A percentile compares a stretch with the other conserved stretches of the same genome.
Evolutionary conservation across 306 rosid genomes (phyloP).

Genomic region (Prunus persica): Prunus_persica_NCBIv2 NC_034011.1:2907001-2907500

Average conservation of each 20-base stretch:
- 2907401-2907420: slow-evolving; percentile 19
- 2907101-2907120: slow-evolving; percentile 30
- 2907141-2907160: background rate
- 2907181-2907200: slow-evolving; percentile 28
- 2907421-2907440: slow-evolving; percentile 23
- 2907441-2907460: slow-evolving; percentile 37
- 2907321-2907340: slow-evolving; percentile 25
- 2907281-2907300: slow-evolving; percentile 29
- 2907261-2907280: slow-evolving; percentile 32
- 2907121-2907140: slow-evolving; percentile 24
- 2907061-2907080: slow-evolving; percentile 6
- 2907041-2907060: slow-evolving; percentile 25
- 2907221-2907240: background rate
- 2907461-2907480: slow-evolving; percentile 21
- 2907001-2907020: slow-evolving; percentile 22
- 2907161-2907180: slow-evolving; percentile 8
- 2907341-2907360: slow-evolving; percentile 32
- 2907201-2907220: slow-evolving; percentile 19
- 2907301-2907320: slow-evolving; percentile 21
- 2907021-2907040: slow-evolving; percentile 37
- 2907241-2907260: slow-evolving; percentile 5
- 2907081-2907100: slow-evolving; percentile 5
- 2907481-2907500: slow-evolving; percentile 41
- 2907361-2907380: background rate
- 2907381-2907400: slow-evolving; percentile 16